Percentiles rank a stretch among this genome's conserved stretches.
These are phyloP conservation scores for Emergomyces africanus DNA, from an alignment of 2,329 filamentous ascomycete species.

Conservation along the genomic window DNA sequence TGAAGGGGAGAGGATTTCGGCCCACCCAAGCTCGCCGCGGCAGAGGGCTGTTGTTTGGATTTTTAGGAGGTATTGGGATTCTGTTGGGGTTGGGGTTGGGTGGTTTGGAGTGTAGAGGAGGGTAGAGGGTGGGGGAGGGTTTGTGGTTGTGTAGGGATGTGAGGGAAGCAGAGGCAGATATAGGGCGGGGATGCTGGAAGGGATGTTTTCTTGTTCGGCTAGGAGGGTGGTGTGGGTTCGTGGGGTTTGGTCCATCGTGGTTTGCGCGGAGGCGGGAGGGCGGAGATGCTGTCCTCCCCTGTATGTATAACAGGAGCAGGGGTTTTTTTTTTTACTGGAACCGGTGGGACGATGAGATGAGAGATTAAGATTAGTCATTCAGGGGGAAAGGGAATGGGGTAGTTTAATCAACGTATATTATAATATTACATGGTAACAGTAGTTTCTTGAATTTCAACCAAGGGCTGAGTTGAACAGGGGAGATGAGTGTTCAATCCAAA, in stretches of 20 bases:
- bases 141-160: slow-evolving; percentile 9
- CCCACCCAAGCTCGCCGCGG: slow-evolving; percentile 24
- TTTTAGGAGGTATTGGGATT: slow-evolving; percentile 30
- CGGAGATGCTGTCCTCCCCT: neutral
- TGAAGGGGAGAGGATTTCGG: slow-evolving; percentile 11
- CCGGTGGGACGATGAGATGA: too few species aligned
- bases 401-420: neutral
- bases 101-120: slow-evolving; percentile 24
- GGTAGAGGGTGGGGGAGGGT: slow-evolving; percentile 15
- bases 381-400: too few species aligned
- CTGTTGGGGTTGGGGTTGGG: slow-evolving; percentile 24
- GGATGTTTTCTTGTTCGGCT: slow-evolving; percentile 25
- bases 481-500: too few species aligned
- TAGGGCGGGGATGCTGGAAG: slow-evolving; percentile 26
- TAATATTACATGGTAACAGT: too few species aligned
- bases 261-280: neutral
- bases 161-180: slow-evolving; percentile 26
- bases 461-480: too few species aligned
- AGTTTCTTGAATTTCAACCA: too few species aligned
- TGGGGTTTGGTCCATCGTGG: slow-evolving; percentile 1
- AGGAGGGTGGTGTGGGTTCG: slow-evolving; percentile 12
- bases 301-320: too few species aligned
- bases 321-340: too few species aligned
- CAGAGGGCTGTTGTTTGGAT: slow-evolving; percentile 27
- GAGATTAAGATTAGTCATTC: too few species aligned